phyloP scores from a whole-genome alignment of 495 filamentous ascomycete species.

The Margaritispora aquatica region DNA sequence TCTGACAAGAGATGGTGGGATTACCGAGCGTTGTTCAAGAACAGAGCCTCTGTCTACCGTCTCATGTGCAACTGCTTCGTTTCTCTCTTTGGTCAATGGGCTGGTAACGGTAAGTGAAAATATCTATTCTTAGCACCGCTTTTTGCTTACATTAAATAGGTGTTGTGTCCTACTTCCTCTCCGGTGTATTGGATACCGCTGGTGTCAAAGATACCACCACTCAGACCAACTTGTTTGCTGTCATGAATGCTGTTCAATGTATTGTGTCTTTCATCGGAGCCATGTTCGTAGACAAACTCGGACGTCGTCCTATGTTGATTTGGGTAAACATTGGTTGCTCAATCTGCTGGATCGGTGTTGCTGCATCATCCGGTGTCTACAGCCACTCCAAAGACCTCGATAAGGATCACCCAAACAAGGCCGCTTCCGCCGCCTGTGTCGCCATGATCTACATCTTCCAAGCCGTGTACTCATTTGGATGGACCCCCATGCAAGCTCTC shows the following conservation, averaged over 20 bases:
- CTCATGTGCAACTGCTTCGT: conserved; percentile 32
- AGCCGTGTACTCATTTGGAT: conserved; percentile 53
- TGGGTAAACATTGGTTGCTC: conserved; percentile 44
- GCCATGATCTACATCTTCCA: conserved; percentile 60
- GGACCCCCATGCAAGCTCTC: conserved; percentile 54
- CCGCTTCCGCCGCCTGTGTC: conserved; percentile 41
- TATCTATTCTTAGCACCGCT: conserved; percentile 14
- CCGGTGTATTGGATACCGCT: conserved; percentile 44
- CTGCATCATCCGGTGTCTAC: conserved; percentile 40
- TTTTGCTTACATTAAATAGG: conserved; percentile 9
- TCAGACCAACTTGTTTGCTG: conserved; percentile 39
- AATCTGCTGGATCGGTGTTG: conserved; percentile 48
- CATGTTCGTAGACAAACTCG: conserved; percentile 58
- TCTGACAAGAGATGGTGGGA: conserved; percentile 56
- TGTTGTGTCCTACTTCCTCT: conserved; percentile 29
- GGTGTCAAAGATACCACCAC: conserved; percentile 42
- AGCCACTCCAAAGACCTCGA: conserved; percentile 36
- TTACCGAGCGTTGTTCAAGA: conserved; percentile 47
- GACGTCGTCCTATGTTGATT: conserved; percentile 54
- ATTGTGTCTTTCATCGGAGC: conserved; percentile 59
- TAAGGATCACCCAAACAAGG: conserved; percentile 27
- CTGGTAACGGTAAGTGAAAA: conserved; percentile 41
- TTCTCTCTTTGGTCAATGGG: conserved; percentile 58
- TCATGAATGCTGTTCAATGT: conserved; percentile 58
- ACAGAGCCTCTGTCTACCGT: conserved; percentile 37